Base-by-base conservation (phyloP, 306 rosid genomes). In the Inga leiocalycina region DNA sequence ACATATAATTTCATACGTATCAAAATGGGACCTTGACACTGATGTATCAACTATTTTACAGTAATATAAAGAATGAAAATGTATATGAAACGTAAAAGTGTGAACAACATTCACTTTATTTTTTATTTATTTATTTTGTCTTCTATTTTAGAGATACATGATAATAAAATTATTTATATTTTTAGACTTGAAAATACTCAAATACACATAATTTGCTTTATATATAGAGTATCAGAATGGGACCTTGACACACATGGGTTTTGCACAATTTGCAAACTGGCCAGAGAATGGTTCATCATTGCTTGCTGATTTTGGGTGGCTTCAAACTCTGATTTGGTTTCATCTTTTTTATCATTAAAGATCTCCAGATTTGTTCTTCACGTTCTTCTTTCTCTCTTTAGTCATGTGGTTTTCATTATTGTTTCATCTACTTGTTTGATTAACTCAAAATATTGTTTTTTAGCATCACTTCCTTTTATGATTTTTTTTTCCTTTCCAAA, bases 211-310 rank as follows among this genome's bases (percentile, higher is more conserved):
- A 59, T 59, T 59, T 9, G 37, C 37, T 24, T 61, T 24, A 22
- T 9, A 4, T 22, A 61, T 10, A 4, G 68, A 11, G 69, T 49
- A 84, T 84, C 76, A 32, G 6, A 79, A 81, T 88, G 89, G 91
- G 91, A 10, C 86, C 88, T 78, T 77, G 49, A 70, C 57, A 77
- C 90, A 90, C 94, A 90, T 89, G 89, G 68, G 77, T 59, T 78
- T 79, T 84, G 77, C 65, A 76, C 84, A 84, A 41, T 67, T 64
- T 82, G 83, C 78, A 64, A 59, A 72, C 79, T 79, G 84, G 79
- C 82, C 84, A 75, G 74, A 44, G 80, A 76, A 78, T 82, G 84
- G 78, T 85, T 86, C 88, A 89, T 92, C 89, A 88, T 89, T 82
- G 37, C 71, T 79, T 77, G 80, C 81, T 84, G 89, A 89, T 92